These are phyloP conservation scores for Blastobotrys robertii DNA, from an alignment of 805 yeast species.

Conservation along the genomic window DNA sequence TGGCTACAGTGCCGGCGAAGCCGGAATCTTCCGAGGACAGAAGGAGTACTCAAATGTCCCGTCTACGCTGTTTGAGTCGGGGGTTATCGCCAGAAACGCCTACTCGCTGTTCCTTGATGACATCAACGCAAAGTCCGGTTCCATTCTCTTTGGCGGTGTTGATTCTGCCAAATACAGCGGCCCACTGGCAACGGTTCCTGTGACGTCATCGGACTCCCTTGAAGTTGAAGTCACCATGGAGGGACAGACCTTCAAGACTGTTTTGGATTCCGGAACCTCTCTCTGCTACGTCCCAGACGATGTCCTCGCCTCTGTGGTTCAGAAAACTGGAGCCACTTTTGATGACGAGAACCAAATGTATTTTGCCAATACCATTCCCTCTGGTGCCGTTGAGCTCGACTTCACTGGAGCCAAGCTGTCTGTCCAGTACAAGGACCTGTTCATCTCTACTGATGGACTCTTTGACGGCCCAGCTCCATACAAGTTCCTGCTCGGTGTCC, in stretches of 20 bases:
- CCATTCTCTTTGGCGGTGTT: slow-evolving; percentile 47
- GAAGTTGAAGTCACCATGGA: slow-evolving; percentile 17
- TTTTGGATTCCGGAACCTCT: slow-evolving; percentile 14
- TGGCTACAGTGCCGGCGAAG: slow-evolving; percentile 20
- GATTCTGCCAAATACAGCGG: slow-evolving; percentile 43
- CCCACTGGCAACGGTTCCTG: slow-evolving; percentile 28
- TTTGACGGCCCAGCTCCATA: slow-evolving; percentile 1
- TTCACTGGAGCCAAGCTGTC: slow-evolving; percentile 12
- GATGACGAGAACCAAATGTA: background rate
- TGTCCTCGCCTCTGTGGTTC: background rate
- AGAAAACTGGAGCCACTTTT: background rate
- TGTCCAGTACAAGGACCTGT: slow-evolving; percentile 16
- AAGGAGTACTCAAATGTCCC: slow-evolving; percentile 54
- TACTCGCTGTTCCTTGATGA: slow-evolving; percentile 57
- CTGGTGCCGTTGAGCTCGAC: background rate
- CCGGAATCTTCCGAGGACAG: slow-evolving; percentile 6
- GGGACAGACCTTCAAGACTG: slow-evolving; percentile 5
- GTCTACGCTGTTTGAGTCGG: slow-evolving; percentile 44
- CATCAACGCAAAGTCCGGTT: slow-evolving; percentile 34
- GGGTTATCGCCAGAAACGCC: slow-evolving; percentile 46
- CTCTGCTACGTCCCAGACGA: slow-evolving; percentile 9
- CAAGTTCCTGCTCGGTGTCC: slow-evolving; percentile 9
- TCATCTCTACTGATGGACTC: slow-evolving; percentile 8
- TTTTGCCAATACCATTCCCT: slow-evolving; percentile 2
- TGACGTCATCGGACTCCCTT: slow-evolving; percentile 20